Percentiles rank a stretch among this genome's conserved stretches.
phyloP scores from a whole-genome alignment of 306 rosid genomes.

The Cicer arietinum region DNA sequence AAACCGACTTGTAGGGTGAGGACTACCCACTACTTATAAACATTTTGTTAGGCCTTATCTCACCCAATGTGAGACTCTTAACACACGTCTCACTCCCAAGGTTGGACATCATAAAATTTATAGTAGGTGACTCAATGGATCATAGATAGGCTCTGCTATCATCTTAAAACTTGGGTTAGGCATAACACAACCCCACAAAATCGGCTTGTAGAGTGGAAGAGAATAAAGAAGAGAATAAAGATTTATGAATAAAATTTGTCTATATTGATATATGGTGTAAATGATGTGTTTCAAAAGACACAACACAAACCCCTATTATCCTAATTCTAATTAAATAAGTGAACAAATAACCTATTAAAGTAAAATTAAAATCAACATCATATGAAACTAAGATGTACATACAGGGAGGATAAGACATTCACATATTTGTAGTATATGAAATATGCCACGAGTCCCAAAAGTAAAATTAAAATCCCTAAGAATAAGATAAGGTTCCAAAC shows the following conservation, averaged over 20 bases:
- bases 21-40: no score
- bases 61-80: no score
- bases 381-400: constrained; percentile 49
- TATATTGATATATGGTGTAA: not conserved
- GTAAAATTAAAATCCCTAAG: constrained; percentile 2
- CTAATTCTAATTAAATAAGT: not conserved
- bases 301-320: not conserved
- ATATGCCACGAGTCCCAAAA: constrained; percentile 88
- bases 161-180: no score
- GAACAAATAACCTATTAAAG: constrained; percentile 5
- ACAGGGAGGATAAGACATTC: constrained; percentile 81
- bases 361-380: not conserved
- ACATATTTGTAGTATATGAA: constrained; percentile 93
- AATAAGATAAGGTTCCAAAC: not conserved
- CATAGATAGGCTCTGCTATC: no score
- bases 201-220: no score
- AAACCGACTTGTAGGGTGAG: no score
- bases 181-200: no score
- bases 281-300: constrained; percentile 8
- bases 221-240: constrained; percentile 1
- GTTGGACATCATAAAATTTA: no score
- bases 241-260: not conserved
- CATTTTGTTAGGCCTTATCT: no score
- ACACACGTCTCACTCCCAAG: no score
- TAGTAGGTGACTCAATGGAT: no score